Conservation (phyloP, 2,329 filamentous ascomycete species). For the Xylariaceae sp. region DNA sequence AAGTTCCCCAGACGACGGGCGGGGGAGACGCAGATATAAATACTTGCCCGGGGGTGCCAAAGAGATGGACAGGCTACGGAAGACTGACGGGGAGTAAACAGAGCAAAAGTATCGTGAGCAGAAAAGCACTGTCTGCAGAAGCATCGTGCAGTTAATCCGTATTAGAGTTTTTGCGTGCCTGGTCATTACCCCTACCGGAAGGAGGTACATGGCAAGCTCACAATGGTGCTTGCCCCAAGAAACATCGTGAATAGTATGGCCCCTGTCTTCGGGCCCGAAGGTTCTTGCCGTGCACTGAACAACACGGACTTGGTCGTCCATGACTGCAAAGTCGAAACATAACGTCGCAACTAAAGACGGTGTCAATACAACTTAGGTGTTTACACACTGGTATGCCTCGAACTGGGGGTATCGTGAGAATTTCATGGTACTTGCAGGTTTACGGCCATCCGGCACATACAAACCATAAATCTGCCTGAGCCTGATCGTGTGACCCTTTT, state of each 20-base stretch:
- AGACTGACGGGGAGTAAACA: slow-evolving; percentile 7
- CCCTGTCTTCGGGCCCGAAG: no score
- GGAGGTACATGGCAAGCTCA: not conserved
- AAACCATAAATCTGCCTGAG: not conserved
- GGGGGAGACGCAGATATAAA: slow-evolving; percentile 4
- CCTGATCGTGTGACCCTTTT: not conserved
- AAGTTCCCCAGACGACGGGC: not conserved
- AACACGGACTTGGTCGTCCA: no score
- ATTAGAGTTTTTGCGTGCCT: slow-evolving; percentile 17
- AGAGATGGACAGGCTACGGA: not conserved
- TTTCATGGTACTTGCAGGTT: no score
- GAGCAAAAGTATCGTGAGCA: not conserved
- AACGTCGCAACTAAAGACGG: no score
- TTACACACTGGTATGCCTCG: no score
- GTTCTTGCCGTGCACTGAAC: no score
- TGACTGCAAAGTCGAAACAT: no score
- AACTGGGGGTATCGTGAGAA: no score
- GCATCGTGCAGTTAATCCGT: not conserved
- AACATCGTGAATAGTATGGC: not conserved
- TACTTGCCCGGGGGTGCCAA: not conserved
- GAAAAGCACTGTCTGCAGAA: no score
- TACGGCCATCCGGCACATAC: not conserved
- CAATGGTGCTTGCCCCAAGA: not conserved
- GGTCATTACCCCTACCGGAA: not conserved
- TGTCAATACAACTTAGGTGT: no score